Conservation (phyloP, 805 yeast species). For the Kuraishia cidri region DNA sequence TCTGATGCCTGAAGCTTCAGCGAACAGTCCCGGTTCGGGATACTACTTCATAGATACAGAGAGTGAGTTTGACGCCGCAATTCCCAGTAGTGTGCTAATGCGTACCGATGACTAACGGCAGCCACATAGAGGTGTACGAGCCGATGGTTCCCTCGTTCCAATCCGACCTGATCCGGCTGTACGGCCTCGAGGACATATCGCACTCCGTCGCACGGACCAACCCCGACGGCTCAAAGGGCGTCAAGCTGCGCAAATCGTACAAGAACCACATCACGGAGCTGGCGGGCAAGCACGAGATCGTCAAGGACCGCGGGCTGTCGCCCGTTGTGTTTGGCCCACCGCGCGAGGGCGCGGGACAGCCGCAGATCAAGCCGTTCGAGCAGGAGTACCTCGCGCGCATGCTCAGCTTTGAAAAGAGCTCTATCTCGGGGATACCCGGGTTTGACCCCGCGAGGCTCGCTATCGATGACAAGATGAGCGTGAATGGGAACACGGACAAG, state of each 20-base stretch:
- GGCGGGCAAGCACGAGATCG: conserved; percentile 69
- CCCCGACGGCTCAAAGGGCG: conserved; percentile 85
- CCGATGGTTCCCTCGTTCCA: conserved; percentile 61
- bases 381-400: conserved; percentile 36
- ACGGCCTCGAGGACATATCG: conserved; percentile 60
- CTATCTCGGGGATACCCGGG: conserved; percentile 68
- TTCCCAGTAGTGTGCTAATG: conserved; percentile 6
- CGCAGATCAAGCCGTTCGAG: conserved; percentile 41
- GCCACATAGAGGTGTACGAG: conserved; percentile 19
- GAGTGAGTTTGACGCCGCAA: conserved; percentile 10
- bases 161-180: conserved; percentile 60
- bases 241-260: conserved; percentile 88
- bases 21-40: neutral
- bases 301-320: conserved; percentile 32
- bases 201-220: conserved; percentile 79
- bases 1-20: neutral
- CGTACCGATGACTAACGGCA: neutral
- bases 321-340: conserved; percentile 26
- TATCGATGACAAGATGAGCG: conserved; percentile 27
- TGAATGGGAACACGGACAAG: neutral
- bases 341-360: conserved; percentile 29
- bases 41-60: conserved; percentile 21
- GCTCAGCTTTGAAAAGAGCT: conserved; percentile 54
- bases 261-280: conserved; percentile 86
- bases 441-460: conserved; percentile 64